These are phyloP conservation scores for Flaveria ramosissima DNA, from an alignment of 129 eudicot genomes.

Conservation along the genomic window DNA sequence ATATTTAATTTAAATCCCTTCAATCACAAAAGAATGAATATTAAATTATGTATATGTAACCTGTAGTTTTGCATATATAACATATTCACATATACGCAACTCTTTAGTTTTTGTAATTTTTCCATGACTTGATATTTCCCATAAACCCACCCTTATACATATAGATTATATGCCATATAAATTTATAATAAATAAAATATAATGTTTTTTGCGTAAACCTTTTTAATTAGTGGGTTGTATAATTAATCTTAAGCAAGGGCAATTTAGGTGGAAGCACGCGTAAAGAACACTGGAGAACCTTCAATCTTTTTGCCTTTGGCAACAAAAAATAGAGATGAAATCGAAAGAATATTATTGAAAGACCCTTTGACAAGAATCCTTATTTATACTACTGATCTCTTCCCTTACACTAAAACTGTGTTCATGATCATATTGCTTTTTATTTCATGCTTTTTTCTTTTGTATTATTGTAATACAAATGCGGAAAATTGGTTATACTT, in stretches of 20 bases:
- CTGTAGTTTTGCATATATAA: too few relatives aligned
- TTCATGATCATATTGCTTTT: slow-evolving; percentile 33
- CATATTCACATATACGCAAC: too few relatives aligned
- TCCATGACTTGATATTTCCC: too few relatives aligned
- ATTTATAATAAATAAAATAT: not conserved
- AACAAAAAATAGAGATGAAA: slow-evolving; percentile 39
- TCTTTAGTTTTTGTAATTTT: too few relatives aligned
- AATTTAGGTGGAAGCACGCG: slow-evolving; percentile 40
- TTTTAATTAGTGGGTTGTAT: not conserved
- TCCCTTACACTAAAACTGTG: slow-evolving; percentile 33
- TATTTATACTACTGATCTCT: slow-evolving; percentile 23
- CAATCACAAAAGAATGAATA: too few relatives aligned
- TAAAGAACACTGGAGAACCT: slow-evolving; percentile 37
- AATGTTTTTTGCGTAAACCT: not conserved
- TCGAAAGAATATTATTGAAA: slow-evolving; percentile 37
- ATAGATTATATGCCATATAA: not conserved
- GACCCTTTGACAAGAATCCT: slow-evolving; percentile 46
- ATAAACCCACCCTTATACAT: too few relatives aligned
- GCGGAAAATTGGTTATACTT: slow-evolving; percentile 2
- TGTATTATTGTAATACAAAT: slow-evolving; percentile 9
- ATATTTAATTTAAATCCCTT: too few relatives aligned
- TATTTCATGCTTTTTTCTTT: slow-evolving; percentile 11
- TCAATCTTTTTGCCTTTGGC: slow-evolving; percentile 34
- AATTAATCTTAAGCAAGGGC: slow-evolving; percentile 22
- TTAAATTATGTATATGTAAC: too few relatives aligned